Base-by-base conservation (phyloP, 257 asterid species). In the Coffea eugenioides region DNA sequence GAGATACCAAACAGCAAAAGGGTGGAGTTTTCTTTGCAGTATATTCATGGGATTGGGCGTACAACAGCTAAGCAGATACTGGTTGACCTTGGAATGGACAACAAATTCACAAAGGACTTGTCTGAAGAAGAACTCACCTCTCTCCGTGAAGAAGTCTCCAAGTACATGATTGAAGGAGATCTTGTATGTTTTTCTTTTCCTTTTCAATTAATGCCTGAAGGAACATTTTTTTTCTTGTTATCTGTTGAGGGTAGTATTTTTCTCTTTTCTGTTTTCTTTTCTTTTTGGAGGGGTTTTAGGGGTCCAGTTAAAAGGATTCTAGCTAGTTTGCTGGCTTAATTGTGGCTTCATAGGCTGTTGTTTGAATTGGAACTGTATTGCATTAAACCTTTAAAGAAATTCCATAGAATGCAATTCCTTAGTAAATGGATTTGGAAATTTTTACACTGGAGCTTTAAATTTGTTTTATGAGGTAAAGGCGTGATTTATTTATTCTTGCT, bases 1-100 rank as follows among this genome's bases (percentile, higher is more conserved):
- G 99, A 95, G 88, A 90, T 95, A 34, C 99, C 98, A 39, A 95
- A 95, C 92, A 93, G 88, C 94, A 95, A 93, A 87, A 87, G 99
- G 70, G 87, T 95, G 39, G 97, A 93, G 87, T 95, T 89, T 71
- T 89, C 99, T 9, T 52, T 95, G 91, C 99, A 90, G 92, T 93
- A 93, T 88, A 88, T 95, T 77, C 99, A 95, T 86, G 98, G 99
- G 59, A 91, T 93, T 77, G 98, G 99, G 77, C 97, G 99, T 48
- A 91, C 96, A 8, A 49, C 56, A 5, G 86, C 99, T 21, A 83
- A 80, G 76, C 98, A 95, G 64, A 95, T 95, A 49, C 75, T 95
- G 66, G 77, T 74, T 71, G 98, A 95, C 80, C 90, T 95, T 39
- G 83, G 77, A 72, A 89, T 91, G 77, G 99, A 95, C 41, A 95